phyloP scores from a whole-genome alignment of 164 flowering plant genomes.

The Chimonanthus salicifolius region DNA sequence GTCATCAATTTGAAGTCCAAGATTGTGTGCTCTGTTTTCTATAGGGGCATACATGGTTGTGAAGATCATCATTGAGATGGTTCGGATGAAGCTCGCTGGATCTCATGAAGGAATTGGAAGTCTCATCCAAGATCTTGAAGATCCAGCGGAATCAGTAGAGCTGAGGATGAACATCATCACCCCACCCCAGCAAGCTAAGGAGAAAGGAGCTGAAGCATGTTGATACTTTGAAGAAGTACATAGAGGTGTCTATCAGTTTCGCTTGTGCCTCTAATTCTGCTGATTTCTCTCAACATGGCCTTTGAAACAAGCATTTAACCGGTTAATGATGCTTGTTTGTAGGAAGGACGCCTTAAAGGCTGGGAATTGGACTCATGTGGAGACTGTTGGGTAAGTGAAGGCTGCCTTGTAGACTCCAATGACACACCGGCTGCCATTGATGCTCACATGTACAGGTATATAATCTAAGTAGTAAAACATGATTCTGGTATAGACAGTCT shows the following conservation, averaged over 20 bases:
- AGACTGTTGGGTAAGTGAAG: conserved; percentile 93
- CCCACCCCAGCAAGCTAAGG: conserved; percentile 65
- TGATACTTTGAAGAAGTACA: conserved; percentile 51
- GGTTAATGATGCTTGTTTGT: background rate
- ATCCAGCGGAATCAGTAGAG: conserved; percentile 68
- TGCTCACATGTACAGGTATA: conserved; percentile 89
- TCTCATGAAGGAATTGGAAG: conserved; percentile 64
- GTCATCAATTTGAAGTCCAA: too few species aligned
- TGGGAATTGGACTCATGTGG: conserved; percentile 89
- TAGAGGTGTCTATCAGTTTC: conserved; percentile 40
- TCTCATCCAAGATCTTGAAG: conserved; percentile 74
- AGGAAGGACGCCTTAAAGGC: conserved; percentile 68
- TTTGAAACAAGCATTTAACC: too few species aligned
- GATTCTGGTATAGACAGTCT: too few species aligned
- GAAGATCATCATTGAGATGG: conserved; percentile 92
- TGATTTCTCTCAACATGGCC: too few species aligned
- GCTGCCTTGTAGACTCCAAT: conserved; percentile 80
- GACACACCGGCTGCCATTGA: conserved; percentile 68
- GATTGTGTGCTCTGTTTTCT: background rate
- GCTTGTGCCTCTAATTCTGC: background rate
- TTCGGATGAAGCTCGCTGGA: conserved; percentile 74
- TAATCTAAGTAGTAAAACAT: too few species aligned
- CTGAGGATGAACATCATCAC: conserved; percentile 65
- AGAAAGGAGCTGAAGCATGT: conserved; percentile 58
- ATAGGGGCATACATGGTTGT: conserved; percentile 90